These are phyloP conservation scores for Coelastrella sp. DNA, from an alignment of 139 green algal species.

Conservation along the genomic window DNA sequence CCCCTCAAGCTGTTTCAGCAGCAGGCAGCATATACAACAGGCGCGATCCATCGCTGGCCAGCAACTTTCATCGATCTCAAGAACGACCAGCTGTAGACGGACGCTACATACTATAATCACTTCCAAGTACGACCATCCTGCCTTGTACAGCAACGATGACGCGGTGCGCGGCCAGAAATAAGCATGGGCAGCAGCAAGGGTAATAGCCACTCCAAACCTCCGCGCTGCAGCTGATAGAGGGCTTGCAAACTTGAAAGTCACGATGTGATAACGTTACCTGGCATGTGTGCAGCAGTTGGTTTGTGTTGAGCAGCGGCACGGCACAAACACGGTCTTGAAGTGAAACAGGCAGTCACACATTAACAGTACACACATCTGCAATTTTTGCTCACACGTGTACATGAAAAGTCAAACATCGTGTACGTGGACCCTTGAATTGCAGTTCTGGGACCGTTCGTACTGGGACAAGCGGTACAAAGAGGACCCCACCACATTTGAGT, in stretches of 20 bases:
- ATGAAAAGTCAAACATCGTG: neutral
- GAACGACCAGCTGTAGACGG: too few relatives aligned
- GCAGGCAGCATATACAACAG: too few relatives aligned
- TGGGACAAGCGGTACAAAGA: constrained; percentile 30
- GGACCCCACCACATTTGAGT: constrained; percentile 40
- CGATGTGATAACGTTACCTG: neutral
- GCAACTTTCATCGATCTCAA: too few relatives aligned
- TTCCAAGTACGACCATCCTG: neutral
- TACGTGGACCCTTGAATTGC: neutral
- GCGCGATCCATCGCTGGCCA: too few relatives aligned
- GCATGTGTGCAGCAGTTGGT: neutral
- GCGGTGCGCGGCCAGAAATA: neutral
- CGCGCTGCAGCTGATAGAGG: neutral
- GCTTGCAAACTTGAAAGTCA: neutral
- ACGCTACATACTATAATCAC: neutral
- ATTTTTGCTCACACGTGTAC: neutral
- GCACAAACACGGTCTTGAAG: too few relatives aligned
- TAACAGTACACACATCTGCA: neutral
- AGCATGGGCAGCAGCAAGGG: neutral
- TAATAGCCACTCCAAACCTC: neutral
- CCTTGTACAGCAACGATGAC: constrained; percentile 1
- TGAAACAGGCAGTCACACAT: too few relatives aligned
- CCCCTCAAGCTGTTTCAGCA: too few relatives aligned
- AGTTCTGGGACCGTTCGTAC: constrained; percentile 2
- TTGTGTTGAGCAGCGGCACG: neutral